Conservation (phyloP, 139 green algal species). For the Chlorella sp. region DNA sequence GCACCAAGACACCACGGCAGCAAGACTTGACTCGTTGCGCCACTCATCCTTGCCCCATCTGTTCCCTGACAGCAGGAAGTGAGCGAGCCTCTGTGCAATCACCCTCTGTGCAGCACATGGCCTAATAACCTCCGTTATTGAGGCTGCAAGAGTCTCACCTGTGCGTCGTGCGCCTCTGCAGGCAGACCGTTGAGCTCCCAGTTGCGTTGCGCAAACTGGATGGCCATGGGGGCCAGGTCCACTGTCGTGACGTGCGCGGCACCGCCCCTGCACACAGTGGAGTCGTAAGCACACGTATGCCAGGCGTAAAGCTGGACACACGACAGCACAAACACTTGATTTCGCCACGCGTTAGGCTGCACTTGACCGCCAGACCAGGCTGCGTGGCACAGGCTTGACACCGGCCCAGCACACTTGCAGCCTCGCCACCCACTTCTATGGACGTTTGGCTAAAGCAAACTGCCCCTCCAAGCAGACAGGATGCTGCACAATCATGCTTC, state of each 20-base stretch:
- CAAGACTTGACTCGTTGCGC: neutral
- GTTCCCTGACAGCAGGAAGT: neutral
- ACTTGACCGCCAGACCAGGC: neutral
- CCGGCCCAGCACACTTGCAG: neutral
- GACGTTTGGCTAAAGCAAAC: neutral
- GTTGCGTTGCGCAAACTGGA: conserved; percentile 25
- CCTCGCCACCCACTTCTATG: neutral
- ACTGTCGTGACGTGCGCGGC: conserved; percentile 38
- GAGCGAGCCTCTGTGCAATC: neutral
- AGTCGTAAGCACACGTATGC: too few relatives aligned
- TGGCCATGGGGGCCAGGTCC: conserved; percentile 33
- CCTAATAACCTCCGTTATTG: neutral
- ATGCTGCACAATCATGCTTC: neutral
- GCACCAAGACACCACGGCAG: neutral
- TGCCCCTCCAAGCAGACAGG: neutral
- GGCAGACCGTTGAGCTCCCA: conserved; percentile 45
- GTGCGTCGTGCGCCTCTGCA: conserved; percentile 8
- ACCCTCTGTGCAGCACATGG: too few relatives aligned
- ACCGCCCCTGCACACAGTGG: neutral
- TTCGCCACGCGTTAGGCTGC: too few relatives aligned
- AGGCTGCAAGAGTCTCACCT: neutral
- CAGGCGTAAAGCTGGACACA: neutral
- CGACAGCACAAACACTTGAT: too few relatives aligned
- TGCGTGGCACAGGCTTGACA: neutral
- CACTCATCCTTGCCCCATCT: neutral